These are phyloP conservation scores for Suillus spraguei DNA, from an alignment of 768 basidiomycete species.

Conservation along the genomic window DNA sequence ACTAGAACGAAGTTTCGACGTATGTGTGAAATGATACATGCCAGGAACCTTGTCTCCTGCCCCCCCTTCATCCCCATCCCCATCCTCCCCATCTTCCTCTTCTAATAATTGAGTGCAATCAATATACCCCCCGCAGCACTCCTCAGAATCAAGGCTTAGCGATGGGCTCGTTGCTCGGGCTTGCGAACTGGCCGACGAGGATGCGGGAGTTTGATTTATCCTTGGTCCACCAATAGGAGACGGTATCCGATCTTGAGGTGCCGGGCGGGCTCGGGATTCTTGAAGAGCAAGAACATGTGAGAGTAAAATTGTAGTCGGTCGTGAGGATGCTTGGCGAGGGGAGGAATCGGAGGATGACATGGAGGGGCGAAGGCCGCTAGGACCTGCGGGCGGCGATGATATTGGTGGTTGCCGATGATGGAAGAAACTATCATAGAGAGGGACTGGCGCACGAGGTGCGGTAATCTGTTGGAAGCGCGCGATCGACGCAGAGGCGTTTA, in stretches of 20 bases:
- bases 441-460: conserved; percentile 36
- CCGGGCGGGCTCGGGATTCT: background rate
- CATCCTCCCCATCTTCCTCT: conserved; percentile 12
- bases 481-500: conserved; percentile 50
- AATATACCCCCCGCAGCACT: conserved; percentile 54
- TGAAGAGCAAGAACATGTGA: conserved; percentile 1
- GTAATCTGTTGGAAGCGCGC: conserved; percentile 53
- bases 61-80: conserved; percentile 16
- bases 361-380: conserved; percentile 23
- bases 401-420: conserved; percentile 5
- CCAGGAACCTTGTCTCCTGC: background rate
- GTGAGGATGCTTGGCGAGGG: conserved; percentile 26
- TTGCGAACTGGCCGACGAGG: background rate
- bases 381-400: conserved; percentile 12
- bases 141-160: conserved; percentile 40
- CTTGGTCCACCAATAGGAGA: background rate
- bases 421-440: background rate
- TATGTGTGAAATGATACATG: background rate
- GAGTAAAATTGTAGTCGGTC: background rate
- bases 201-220: background rate
- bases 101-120: conserved; percentile 48
- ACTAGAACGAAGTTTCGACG: conserved; percentile 4
- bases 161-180: conserved; percentile 19
- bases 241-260: background rate
- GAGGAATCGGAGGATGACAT: conserved; percentile 26